Conservation (phyloP, 108 stramenopile species). For the Parmales sp. region DNA sequence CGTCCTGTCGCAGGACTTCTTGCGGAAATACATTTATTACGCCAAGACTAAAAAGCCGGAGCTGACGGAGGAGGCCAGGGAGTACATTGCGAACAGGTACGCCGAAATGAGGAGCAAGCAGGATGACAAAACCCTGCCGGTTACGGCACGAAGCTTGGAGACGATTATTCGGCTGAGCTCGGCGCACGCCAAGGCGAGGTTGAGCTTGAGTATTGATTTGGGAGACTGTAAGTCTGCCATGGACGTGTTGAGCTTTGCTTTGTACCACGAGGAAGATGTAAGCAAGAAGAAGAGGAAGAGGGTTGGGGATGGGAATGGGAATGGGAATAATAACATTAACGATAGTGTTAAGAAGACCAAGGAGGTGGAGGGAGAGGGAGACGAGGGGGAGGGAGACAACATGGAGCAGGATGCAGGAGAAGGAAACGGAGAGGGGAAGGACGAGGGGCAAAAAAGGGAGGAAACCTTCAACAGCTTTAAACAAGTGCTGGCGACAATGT, state of each 20-base stretch:
- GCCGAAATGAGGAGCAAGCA: slow-evolving; percentile 85
- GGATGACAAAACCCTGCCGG: slow-evolving; percentile 74
- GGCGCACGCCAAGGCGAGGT: slow-evolving; percentile 87
- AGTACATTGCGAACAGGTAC: slow-evolving; percentile 88
- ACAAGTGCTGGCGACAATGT: too few relatives aligned
- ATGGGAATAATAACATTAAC: background rate
- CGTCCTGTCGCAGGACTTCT: slow-evolving; percentile 81
- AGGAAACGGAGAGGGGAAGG: too few relatives aligned
- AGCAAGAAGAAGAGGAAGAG: background rate
- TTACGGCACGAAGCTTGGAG: slow-evolving; percentile 96
- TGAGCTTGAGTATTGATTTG: slow-evolving; percentile 55
- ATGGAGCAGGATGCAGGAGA: too few relatives aligned
- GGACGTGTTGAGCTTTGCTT: slow-evolving; percentile 75
- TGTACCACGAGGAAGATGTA: slow-evolving; percentile 65
- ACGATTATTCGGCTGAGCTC: slow-evolving; percentile 94
- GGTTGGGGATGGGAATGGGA: too few relatives aligned
- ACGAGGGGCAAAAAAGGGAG: too few relatives aligned
- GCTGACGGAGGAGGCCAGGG: slow-evolving; percentile 82
- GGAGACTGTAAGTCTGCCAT: slow-evolving; percentile 63
- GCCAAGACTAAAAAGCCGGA: slow-evolving; percentile 85
- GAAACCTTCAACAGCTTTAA: too few relatives aligned
- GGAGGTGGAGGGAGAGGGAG: too few relatives aligned
- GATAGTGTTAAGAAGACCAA: background rate
- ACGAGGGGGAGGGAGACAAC: too few relatives aligned
- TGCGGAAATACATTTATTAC: slow-evolving; percentile 94